A percentile compares a stretch with the other conserved stretches of the same genome.
Evolutionary conservation across 1,139 yeast genomes (phyloP).

Genomic region (Suhomyces kunorum): DNA sequence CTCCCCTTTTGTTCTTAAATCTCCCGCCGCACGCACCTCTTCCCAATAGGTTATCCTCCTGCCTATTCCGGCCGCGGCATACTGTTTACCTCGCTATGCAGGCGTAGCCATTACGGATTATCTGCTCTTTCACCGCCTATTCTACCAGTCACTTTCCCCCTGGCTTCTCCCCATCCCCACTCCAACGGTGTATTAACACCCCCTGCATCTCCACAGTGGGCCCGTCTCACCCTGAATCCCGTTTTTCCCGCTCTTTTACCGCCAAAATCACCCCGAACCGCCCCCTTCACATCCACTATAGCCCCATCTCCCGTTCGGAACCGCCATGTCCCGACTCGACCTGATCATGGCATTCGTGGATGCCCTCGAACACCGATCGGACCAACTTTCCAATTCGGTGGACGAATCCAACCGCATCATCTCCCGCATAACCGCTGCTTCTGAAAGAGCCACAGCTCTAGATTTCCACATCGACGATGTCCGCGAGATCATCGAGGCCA

Average conservation of each 20-base stretch:
- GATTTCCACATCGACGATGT: slow-evolving; percentile 38
- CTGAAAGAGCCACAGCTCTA: slow-evolving; percentile 26
- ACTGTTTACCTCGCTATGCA: slow-evolving; percentile 12
- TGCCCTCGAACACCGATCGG: slow-evolving; percentile 31
- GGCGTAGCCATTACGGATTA: slow-evolving; percentile 5
- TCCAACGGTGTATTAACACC: neutral
- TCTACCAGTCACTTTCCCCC: too few relatives aligned
- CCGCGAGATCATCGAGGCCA: slow-evolving; percentile 25
- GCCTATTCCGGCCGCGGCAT: slow-evolving; percentile 12
- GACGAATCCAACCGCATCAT: slow-evolving; percentile 27
- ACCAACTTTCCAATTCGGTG: slow-evolving; percentile 24
- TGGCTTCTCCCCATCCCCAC: neutral
- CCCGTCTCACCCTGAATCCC: too few relatives aligned
- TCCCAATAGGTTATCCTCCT: slow-evolving; percentile 15
- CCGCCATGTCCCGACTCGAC: slow-evolving; percentile 29
- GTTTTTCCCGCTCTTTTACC: too few relatives aligned
- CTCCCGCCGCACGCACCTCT: slow-evolving; percentile 6
- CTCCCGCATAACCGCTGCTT: slow-evolving; percentile 22
- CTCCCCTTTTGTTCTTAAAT: neutral
- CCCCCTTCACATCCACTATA: neutral
- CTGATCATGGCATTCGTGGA: slow-evolving; percentile 34
- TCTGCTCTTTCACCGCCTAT: neutral
- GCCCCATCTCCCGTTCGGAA: too few relatives aligned
- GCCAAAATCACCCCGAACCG: neutral
- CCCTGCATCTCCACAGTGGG: too few relatives aligned